Percentiles rank a stretch among this genome's conserved stretches.
Evolutionary conservation across 2,329 filamentous ascomycete genomes (phyloP).

Genomic region (Aspergillus sp.): DNA sequence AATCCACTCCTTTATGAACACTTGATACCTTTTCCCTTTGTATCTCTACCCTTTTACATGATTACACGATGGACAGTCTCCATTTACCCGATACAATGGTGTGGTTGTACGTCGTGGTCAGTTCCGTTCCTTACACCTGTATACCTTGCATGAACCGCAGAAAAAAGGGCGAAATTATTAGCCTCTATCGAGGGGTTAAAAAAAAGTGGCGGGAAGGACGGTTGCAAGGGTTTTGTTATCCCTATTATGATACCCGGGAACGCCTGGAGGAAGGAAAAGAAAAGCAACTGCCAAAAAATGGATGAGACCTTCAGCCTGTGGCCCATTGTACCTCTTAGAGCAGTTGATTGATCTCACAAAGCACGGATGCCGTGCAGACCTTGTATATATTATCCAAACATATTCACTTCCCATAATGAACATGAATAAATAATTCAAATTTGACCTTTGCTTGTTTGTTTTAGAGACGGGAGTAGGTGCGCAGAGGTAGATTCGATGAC

Average conservation of each 20-base stretch:
- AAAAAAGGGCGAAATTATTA: background rate
- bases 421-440: background rate
- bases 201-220: background rate
- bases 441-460: background rate
- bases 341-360: constrained; percentile 12
- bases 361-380: constrained; percentile 12
- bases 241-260: background rate
- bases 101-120: constrained; percentile 12
- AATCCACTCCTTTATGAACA: constrained; percentile 28
- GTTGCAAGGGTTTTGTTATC: constrained; percentile 2
- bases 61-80: constrained; percentile 6
- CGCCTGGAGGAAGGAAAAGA: constrained; percentile 1
- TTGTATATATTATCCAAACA: constrained; percentile 19
- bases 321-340: constrained; percentile 17
- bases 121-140: constrained; percentile 12
- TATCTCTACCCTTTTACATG: constrained; percentile 8
- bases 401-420: constrained; percentile 9
- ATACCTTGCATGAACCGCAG: constrained; percentile 13
- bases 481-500: background rate
- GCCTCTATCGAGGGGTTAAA: background rate
- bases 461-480: background rate
- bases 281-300: background rate
- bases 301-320: constrained; percentile 1
- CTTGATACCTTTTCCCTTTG: constrained; percentile 22
- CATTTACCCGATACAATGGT: constrained; percentile 14